Conservation (phyloP, 2,329 filamentous ascomycete genomes). For the Trichoderma simmonsii region DNA sequence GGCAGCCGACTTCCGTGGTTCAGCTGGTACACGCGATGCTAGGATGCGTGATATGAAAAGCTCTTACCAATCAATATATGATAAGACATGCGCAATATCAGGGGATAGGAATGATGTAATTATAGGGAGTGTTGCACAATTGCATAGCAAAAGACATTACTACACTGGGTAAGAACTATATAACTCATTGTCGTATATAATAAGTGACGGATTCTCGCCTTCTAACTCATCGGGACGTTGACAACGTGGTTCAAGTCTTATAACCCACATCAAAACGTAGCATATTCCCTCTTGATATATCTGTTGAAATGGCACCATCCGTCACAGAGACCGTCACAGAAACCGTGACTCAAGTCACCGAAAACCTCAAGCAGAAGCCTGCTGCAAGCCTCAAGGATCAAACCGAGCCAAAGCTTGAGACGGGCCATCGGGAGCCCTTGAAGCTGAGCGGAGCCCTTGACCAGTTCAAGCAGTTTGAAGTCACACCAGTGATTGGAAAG, state of each 20-base stretch:
- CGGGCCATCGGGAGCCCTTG: conserved; percentile 4
- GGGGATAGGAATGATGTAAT: conserved; percentile 7
- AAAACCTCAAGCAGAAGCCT: conserved; percentile 6
- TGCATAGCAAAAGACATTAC: not conserved
- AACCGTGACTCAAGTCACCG: not conserved
- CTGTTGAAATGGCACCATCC: not conserved
- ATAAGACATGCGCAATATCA: not conserved
- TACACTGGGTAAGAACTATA: not conserved
- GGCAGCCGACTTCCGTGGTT: conserved; percentile 4
- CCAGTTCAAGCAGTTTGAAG: conserved; percentile 34
- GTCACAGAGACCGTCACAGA: not conserved
- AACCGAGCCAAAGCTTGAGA: not conserved
- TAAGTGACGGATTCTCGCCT: not conserved
- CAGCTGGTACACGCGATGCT: not conserved
- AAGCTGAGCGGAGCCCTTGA: conserved; percentile 31
- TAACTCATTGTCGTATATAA: not conserved
- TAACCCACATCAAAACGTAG: not conserved
- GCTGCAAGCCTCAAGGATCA: not conserved
- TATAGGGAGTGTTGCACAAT: conserved; percentile 15
- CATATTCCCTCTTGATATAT: not conserved
- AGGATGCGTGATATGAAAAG: not conserved
- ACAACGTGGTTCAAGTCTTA: not conserved
- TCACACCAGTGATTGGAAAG: conserved; percentile 50
- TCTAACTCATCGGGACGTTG: not conserved
- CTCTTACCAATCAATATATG: conserved; percentile 3